phyloP scores from a whole-genome alignment of 2,329 filamentous ascomycete genomes.

The Dryadomyces quercivorus region DNA sequence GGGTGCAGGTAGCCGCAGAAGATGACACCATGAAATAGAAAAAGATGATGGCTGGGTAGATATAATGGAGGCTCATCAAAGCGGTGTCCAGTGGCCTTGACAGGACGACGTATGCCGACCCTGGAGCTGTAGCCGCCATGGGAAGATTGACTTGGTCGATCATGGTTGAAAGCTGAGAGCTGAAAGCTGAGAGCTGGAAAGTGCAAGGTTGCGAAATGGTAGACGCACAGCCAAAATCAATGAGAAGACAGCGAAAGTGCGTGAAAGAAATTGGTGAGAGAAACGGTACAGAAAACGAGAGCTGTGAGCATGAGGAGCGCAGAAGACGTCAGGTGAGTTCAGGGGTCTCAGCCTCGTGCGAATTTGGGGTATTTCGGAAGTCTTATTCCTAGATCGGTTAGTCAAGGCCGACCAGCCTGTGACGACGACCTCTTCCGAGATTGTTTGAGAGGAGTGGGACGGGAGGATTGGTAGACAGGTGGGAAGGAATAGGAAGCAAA shows the following conservation, averaged over 20 bases:
- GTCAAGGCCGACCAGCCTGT: background rate
- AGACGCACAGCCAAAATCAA: too few relatives aligned
- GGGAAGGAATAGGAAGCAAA: background rate
- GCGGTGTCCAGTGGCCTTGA: slow-evolving; percentile 16
- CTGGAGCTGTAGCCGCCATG: background rate
- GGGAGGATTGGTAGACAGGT: background rate
- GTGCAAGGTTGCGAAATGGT: too few relatives aligned
- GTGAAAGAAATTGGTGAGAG: too few relatives aligned
- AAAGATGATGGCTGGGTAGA: slow-evolving; percentile 44
- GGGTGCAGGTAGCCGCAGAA: slow-evolving; percentile 36
- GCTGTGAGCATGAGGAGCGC: background rate
- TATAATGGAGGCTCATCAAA: slow-evolving; percentile 39
- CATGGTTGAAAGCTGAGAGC: background rate
- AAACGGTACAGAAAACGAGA: background rate
- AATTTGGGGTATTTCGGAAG: background rate
- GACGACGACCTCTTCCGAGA: background rate
- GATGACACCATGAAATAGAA: slow-evolving; percentile 42
- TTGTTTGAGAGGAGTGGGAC: background rate
- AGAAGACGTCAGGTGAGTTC: too few relatives aligned
- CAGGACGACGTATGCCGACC: background rate
- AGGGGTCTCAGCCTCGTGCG: background rate
- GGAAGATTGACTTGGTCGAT: background rate
- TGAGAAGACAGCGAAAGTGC: too few relatives aligned
- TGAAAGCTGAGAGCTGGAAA: too few relatives aligned
- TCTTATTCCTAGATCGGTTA: background rate